Evolutionary conservation across 345 rosid genomes (phyloP).

Genomic region (Erodium maritimum): DNA sequence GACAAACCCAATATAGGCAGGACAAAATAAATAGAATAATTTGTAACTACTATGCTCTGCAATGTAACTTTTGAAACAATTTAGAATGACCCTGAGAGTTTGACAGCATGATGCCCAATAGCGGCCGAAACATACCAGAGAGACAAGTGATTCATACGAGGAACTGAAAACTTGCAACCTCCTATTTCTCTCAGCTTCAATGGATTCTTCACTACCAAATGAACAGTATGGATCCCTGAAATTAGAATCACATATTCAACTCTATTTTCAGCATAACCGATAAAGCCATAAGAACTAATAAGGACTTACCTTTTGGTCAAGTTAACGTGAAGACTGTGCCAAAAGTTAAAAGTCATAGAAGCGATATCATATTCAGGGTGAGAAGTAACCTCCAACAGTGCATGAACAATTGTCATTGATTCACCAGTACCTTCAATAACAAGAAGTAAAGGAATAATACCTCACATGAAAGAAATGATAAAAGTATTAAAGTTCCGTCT

Average conservation of each 20-base stretch:
- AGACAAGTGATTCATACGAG: conserved; percentile 73
- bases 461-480: neutral
- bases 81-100: neutral
- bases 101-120: neutral
- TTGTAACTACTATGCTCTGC: neutral
- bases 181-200: conserved; percentile 76
- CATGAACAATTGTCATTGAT: conserved; percentile 76
- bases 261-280: conserved; percentile 1
- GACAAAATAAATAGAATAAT: neutral
- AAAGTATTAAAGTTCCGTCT: neutral
- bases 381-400: conserved; percentile 83
- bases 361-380: conserved; percentile 94
- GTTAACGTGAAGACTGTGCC: conserved; percentile 93
- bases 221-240: conserved; percentile 67
- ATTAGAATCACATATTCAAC: conserved; percentile 13
- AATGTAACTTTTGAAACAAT: too few relatives aligned
- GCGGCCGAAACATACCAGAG: conserved; percentile 80
- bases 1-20: neutral
- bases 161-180: conserved; percentile 64
- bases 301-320: conserved; percentile 65
- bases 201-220: conserved; percentile 52
- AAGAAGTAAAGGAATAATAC: conserved; percentile 6
- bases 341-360: conserved; percentile 97
- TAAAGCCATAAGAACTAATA: conserved; percentile 9
- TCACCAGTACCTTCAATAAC: conserved; percentile 58